phyloP scores from a whole-genome alignment of 2,329 filamentous ascomycete species.

The Lachnellula cervina region DNA sequence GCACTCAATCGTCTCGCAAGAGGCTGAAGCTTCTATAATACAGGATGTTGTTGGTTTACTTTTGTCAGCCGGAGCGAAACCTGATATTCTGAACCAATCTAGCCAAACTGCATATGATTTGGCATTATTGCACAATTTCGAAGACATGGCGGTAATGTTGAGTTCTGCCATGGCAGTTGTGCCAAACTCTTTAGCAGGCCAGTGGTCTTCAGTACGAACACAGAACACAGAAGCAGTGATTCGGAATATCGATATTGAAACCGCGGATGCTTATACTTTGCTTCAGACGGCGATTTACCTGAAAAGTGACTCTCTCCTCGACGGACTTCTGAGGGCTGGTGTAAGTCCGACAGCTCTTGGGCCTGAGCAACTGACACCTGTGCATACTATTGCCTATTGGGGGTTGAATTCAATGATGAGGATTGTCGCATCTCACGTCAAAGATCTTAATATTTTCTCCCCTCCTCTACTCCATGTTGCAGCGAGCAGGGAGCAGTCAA shows the following conservation, averaged over 20 bases:
- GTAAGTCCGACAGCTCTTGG: background rate
- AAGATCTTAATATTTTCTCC: conserved; percentile 3
- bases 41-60: background rate
- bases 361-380: background rate
- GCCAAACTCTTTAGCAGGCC: background rate
- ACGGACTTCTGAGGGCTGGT: background rate
- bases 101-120: background rate
- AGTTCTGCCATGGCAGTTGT: background rate
- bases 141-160: background rate
- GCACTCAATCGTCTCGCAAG: background rate
- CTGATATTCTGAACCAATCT: background rate
- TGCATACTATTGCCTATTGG: conserved; percentile 1
- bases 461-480: conserved; percentile 4
- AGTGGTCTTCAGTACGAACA: background rate
- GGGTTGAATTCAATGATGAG: conserved; percentile 3
- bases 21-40: background rate
- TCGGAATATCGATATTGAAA: background rate
- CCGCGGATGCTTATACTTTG: background rate
- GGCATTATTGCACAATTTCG: background rate
- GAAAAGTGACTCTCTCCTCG: background rate
- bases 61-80: background rate
- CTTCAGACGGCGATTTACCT: background rate
- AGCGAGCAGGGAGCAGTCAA: background rate
- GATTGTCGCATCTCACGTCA: background rate
- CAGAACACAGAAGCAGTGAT: background rate